Evolutionary conservation across 768 basidiomycete species (phyloP), one percentile per base, ranked within the genome.

Genomic region (Rhodosporidiobolus odoratus): DNA sequence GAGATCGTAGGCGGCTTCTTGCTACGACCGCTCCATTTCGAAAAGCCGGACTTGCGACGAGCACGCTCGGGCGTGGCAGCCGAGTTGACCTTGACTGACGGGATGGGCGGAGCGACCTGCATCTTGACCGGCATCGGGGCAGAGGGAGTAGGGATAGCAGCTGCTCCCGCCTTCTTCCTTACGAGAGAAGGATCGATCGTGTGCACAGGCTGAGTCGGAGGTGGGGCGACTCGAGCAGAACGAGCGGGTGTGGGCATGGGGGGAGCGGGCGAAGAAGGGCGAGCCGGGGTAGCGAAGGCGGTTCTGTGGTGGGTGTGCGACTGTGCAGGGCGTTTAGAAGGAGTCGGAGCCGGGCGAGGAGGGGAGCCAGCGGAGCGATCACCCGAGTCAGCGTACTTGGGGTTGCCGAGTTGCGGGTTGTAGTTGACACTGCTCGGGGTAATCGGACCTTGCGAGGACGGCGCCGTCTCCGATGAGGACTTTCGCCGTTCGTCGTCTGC

Each of bases 1-100:
- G 72, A 74, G 58, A 74, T 74, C 2, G 32, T 40, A 0, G 68
- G 68, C 12, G 41, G 25, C 58, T 61, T 53, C 58, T 74, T 69
- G 17, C 59, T 21, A 15, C 67, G 63, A 0, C 40, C 45, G 32
- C 35, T 25, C 62, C 53, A 53, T 45, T 41, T 57, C 25, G 45
- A 52, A 30, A 50, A 32, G 30, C 7, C n/a, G 32, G 41, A n/a
- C 52, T 53, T 68, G 30, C 21, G 50, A 27, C 43, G 54, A 30
- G 54, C 32, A 8, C 41, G 53, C 38, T 41, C 27, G 60, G 52
- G 6, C 3, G 43, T 30, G 43, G 52, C 12, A 8, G 56, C 3
- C 25, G 34, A 47, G 45, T 48, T 41, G 62, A 43, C 37, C 48
- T 30, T 43, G 19, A 47, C 21, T 25, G 61, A 48, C 34, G 37